Evolutionary conservation across 768 basidiomycete genomes (phyloP), one percentile per base, ranked within the genome.

Genomic region (Tephrocybe sp.): DNA sequence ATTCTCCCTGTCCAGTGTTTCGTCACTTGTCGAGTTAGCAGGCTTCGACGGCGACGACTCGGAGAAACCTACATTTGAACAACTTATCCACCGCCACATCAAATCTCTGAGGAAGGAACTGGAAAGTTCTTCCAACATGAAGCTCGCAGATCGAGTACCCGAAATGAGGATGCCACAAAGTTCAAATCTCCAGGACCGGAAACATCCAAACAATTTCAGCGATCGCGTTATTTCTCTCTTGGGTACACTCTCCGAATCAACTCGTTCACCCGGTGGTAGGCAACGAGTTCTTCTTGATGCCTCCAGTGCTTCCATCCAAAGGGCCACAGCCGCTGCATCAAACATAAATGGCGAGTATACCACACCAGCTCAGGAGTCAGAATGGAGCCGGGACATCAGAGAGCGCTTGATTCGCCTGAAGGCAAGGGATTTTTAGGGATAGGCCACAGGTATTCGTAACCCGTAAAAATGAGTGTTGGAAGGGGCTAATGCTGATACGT

Each of bases 21-120:
- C 90, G 3, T 72, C 85, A 2, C 75, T 93, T n/a, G 83, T 92
- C 23, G 75, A 75, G 10, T 66, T 92, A 14, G 84, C 81, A 5
- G 73, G 73, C 21, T 74, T 74, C 33, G 74, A 79, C 20, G 77
- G 74, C 3, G 63, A 73, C 12, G 70, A 80, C 33, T 28, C 45
- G 1, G 51, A 42, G 40, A 77, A 75, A 51, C 72, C 75, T 6
- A 47, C 71, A 1, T 92, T 93, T 61, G 67, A 63, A 1, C 57
- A 58, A 6, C 59, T 80, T 3, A 56, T 93, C 39, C 79, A 79
- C 65, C 61, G 55, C 1, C 83, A 88, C 62, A 83, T 93, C 66
- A 73, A 76, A 54, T 60, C 65, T 9, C 79, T 93, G 21, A 74
- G 81, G 53, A 80, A 85, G 61, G 82, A 90, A 62, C 73, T 93